Evolutionary conservation across 768 basidiomycete genomes (phyloP).

Genomic region (Clavaria fumosa): DNA sequence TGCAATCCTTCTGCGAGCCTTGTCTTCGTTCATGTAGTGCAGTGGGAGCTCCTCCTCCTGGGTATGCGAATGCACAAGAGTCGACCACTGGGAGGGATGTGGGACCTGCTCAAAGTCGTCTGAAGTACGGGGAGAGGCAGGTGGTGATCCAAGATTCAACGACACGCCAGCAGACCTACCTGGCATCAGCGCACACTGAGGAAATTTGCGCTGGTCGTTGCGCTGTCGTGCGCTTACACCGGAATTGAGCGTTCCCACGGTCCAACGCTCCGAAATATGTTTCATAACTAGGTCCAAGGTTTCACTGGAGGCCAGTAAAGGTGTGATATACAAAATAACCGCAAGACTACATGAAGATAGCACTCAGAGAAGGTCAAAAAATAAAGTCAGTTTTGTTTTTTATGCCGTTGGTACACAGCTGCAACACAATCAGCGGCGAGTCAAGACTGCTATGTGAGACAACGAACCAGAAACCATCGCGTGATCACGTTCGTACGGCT

Average conservation of each 20-base stretch:
- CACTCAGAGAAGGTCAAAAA: no score
- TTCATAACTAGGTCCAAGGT: neutral
- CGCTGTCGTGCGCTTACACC: conserved; percentile 1
- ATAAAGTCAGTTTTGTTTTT: conserved; percentile 11
- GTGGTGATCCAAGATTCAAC: conserved; percentile 50
- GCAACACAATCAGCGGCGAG: neutral
- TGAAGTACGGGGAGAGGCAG: conserved; percentile 34
- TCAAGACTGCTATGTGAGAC: conserved; percentile 2
- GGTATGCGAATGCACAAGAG: no score
- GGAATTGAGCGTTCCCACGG: no score
- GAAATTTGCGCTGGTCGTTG: neutral
- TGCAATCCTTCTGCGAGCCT: conserved; percentile 37
- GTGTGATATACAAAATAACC: no score
- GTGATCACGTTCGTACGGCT: conserved; percentile 84
- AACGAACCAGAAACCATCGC: conserved; percentile 73
- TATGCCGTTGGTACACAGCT: conserved; percentile 18
- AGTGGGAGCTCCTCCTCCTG: conserved; percentile 35
- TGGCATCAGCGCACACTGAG: no score
- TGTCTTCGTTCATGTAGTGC: conserved; percentile 47
- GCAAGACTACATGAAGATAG: no score
- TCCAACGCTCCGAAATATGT: no score
- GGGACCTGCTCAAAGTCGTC: conserved; percentile 61
- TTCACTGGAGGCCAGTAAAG: neutral
- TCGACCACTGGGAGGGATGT: conserved; percentile 33
- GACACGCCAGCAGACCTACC: no score